Base-by-base conservation (phyloP, 2,329 filamentous ascomycete genomes). In the Colletotrichum lindemuthianum region DNA sequence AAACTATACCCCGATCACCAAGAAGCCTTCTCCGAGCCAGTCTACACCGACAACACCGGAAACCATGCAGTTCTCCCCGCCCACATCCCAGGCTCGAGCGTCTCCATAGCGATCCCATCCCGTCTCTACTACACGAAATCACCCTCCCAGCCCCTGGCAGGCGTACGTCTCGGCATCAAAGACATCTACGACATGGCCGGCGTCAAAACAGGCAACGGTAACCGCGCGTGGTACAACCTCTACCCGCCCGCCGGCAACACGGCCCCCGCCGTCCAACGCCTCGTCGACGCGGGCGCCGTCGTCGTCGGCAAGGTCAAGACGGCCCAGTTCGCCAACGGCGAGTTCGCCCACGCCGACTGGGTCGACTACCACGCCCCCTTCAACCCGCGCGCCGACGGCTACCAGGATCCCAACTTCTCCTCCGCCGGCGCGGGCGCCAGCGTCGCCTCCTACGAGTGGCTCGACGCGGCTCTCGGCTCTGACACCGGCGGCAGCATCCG, bases 231-330 rank as follows among this genome's bases (percentile, higher is more conserved):
- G 77, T 85, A 84, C 59, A 75, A 83, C 66, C 75, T 89, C 2
- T 87, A 88, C 64, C 78, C 81, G 2, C 72, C 80, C 1, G 77
- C 78, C 1, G 82, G 79, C 6, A 71, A 70, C 3, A 88, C 84
- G 0, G 84, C 82, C 0, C 72, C 82, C 0, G 77, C 82, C 0
- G 79, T 91, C 0, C 85, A 88, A 66, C 78, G 80, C 6, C 75
- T 91, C 4, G 81, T 90, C 34, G 83, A 89, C 67, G 82, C 84
- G 2, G 88, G 89, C 1, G 87, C 86, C 0, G 70, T 82, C 7
- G 70, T 86, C 2, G 74, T 85, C 1, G 82, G 83, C 4, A 79
- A 81, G 60, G 79, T 81, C 67, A 83, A 81, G 68, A 77, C 78
- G 0, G 76, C 77, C 2, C 79, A 83, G 67, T 85, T 85, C 61